Conservation (phyloP, 2,329 filamentous ascomycete species). For the Trichoderma brevicompactum region DNA sequence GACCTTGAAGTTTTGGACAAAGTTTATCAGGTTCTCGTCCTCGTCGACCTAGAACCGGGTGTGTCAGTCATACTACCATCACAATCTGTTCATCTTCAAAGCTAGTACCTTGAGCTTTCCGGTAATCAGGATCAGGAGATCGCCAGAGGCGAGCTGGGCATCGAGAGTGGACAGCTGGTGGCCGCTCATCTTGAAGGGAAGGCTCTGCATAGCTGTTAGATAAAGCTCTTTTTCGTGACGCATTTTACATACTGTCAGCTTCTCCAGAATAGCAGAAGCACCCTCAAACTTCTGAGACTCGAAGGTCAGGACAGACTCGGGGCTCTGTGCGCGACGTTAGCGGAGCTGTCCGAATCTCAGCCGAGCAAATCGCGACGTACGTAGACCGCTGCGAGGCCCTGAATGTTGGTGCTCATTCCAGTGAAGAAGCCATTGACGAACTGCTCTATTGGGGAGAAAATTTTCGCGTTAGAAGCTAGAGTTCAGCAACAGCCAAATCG, state of each 20-base stretch:
- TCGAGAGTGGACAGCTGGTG: conserved; percentile 80
- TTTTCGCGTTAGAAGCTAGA: conserved; percentile 21
- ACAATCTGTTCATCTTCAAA: neutral
- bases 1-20: conserved; percentile 29
- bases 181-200: conserved; percentile 81
- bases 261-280: conserved; percentile 69
- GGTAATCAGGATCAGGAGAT: conserved; percentile 86
- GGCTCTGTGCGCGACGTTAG: conserved; percentile 13
- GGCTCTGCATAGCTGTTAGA: conserved; percentile 54
- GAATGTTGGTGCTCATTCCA: conserved; percentile 29
- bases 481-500: conserved; percentile 5
- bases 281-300: conserved; percentile 73
- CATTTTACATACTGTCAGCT: conserved; percentile 69
- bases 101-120: conserved; percentile 74
- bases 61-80: neutral
- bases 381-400: conserved; percentile 64
- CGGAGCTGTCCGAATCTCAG: neutral
- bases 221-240: neutral
- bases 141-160: conserved; percentile 76
- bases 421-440: conserved; percentile 93
- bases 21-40: conserved; percentile 30
- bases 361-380: conserved; percentile 56
- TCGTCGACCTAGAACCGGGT: conserved; percentile 16
- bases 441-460: conserved; percentile 62
- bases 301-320: conserved; percentile 88